A percentile compares a stretch with the other conserved stretches of the same genome.
These are phyloP conservation scores for Plantago coronopus DNA, from an alignment of 305 asterid species.

Conservation along the genomic window DNA sequence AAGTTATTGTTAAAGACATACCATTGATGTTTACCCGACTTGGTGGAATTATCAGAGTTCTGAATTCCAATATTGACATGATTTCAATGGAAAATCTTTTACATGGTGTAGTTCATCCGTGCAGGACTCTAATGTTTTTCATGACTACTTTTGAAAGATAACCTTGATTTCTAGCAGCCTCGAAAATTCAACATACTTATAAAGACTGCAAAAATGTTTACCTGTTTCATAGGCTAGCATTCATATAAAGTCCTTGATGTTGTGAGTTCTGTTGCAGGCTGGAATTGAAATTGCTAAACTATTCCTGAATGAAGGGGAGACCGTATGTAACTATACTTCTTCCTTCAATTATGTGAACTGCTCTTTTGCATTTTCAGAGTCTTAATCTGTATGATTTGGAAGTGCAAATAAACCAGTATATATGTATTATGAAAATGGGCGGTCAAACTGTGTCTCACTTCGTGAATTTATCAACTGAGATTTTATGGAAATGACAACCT, in stretches of 20 bases:
- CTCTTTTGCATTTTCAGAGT: constrained; percentile 2
- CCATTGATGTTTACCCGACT: constrained; percentile 1
- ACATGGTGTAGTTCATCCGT: not conserved
- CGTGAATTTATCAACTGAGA: too few species aligned
- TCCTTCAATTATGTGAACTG: constrained; percentile 13
- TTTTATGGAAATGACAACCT: too few species aligned
- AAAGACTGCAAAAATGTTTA: not conserved
- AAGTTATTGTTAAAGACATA: not conserved
- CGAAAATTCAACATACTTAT: too few species aligned
- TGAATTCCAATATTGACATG: not conserved
- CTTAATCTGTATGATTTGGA: too few species aligned
- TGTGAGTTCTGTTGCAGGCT: constrained; percentile 62
- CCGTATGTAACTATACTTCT: constrained; percentile 45
- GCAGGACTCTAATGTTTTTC: constrained; percentile 2
- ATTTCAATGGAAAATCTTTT: not conserved
- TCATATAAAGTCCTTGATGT: constrained; percentile 8
- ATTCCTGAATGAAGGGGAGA: constrained; percentile 80
- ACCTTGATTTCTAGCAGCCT: too few species aligned
- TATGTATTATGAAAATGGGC: too few species aligned
- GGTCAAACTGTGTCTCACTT: too few species aligned
- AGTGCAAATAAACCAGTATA: too few species aligned
- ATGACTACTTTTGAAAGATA: not conserved
- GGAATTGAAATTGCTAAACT: constrained; percentile 96
- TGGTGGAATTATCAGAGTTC: constrained; percentile 4
- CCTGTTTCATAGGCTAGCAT: constrained; percentile 2